Evolutionary conservation across 495 filamentous ascomycete genomes (phyloP).

Genomic region (Friedmanniomyces simplex): DNA sequence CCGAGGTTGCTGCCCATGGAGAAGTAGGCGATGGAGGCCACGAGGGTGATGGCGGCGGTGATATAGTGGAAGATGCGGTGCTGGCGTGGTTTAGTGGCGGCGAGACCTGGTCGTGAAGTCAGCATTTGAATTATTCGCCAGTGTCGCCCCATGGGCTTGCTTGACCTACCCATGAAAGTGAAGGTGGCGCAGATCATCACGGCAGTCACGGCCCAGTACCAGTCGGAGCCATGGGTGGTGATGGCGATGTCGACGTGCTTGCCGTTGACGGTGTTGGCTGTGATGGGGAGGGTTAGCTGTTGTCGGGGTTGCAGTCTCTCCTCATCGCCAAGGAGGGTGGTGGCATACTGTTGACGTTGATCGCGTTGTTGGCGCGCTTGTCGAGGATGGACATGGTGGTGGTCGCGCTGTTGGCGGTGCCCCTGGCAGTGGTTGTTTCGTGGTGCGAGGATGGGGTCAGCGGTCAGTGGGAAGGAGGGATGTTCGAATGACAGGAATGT

Average conservation of each 20-base stretch:
- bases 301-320: too few species aligned
- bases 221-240: conserved; percentile 51
- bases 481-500: too few species aligned
- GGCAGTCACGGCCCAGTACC: conserved; percentile 47
- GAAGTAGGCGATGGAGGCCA: conserved; percentile 58
- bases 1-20: conserved; percentile 60
- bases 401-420: neutral
- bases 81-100: conserved; percentile 39
- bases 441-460: neutral
- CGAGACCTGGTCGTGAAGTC: conserved; percentile 24
- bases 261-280: conserved; percentile 11
- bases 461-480: neutral
- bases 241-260: conserved; percentile 40
- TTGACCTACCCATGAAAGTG: conserved; percentile 25
- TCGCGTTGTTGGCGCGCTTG: conserved; percentile 8
- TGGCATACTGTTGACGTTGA: conserved; percentile 22
- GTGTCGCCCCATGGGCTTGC: too few species aligned
- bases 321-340: too few species aligned
- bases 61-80: conserved; percentile 61
- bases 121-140: too few species aligned
- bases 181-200: conserved; percentile 39
- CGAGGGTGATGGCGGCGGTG: conserved; percentile 47
- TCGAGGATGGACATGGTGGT: neutral
- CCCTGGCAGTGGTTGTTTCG: too few species aligned
- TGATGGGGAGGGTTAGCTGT: too few species aligned